Conservation (phyloP, 257 asterid genomes). For the Solanum habrochaites region DNA sequence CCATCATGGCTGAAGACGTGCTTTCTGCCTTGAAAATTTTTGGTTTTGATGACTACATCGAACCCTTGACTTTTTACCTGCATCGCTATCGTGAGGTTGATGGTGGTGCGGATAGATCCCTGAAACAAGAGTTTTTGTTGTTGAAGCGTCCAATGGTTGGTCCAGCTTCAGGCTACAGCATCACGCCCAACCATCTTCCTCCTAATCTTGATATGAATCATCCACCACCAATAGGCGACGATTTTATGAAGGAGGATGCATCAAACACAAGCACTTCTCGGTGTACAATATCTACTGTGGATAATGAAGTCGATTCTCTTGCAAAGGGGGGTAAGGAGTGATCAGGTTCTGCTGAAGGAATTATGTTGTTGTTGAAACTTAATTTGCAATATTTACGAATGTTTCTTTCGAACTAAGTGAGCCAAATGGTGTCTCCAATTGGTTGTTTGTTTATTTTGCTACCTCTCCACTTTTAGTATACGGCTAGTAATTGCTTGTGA, state of each 20-base stretch:
- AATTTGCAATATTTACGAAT: background rate
- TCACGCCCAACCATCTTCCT: background rate
- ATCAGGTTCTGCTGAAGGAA: background rate
- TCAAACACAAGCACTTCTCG: slow-evolving; percentile 39
- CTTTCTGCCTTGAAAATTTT: slow-evolving; percentile 96
- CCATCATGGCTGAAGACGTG: slow-evolving; percentile 87
- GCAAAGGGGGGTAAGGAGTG: slow-evolving; percentile 36
- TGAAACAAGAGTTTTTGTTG: slow-evolving; percentile 33
- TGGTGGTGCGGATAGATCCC: slow-evolving; percentile 57
- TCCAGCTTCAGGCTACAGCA: slow-evolving; percentile 19
- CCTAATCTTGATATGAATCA: slow-evolving; percentile 27
- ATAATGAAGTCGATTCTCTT: slow-evolving; percentile 18
- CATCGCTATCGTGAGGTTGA: slow-evolving; percentile 76
- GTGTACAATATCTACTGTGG: slow-evolving; percentile 11
- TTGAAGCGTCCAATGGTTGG: slow-evolving; percentile 38
- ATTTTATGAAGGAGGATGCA: slow-evolving; percentile 32
- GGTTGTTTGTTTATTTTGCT: background rate
- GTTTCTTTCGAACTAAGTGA: background rate
- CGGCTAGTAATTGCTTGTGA: background rate
- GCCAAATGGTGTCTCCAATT: background rate
- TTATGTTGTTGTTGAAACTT: background rate
- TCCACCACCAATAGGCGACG: slow-evolving; percentile 24
- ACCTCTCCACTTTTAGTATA: background rate
- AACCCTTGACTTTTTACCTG: slow-evolving; percentile 60
- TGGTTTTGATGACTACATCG: slow-evolving; percentile 93